A percentile compares a stretch with the other conserved stretches of the same genome.
Conservation (phyloP, 257 asterid genomes). For the Solanum medicagineum region DNA sequence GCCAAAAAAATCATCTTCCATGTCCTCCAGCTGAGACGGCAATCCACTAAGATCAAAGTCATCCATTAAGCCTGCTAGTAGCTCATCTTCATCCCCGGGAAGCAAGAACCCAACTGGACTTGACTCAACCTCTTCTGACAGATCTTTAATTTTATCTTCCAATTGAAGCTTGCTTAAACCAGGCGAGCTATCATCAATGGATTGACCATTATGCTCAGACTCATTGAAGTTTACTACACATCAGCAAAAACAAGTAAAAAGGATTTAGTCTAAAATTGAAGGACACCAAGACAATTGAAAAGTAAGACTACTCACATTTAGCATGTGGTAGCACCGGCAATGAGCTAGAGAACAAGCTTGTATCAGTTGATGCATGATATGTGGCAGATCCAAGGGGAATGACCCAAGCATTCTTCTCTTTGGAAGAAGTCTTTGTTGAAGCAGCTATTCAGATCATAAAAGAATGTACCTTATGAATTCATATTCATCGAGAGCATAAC, state of each 20-base stretch:
- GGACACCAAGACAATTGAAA: not conserved
- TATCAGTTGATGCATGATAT: conserved; percentile 46
- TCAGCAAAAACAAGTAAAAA: not conserved
- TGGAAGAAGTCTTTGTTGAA: conserved; percentile 9
- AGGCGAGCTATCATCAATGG: conserved; percentile 48
- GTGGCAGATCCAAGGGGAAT: conserved; percentile 37
- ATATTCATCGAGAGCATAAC: not conserved
- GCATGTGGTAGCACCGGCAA: conserved; percentile 54
- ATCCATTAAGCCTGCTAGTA: conserved; percentile 81
- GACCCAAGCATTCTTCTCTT: conserved; percentile 46
- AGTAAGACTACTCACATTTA: conserved; percentile 37
- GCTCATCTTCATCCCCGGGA: conserved; percentile 94
- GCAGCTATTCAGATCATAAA: not conserved
- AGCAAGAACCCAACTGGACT: conserved; percentile 41
- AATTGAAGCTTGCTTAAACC: conserved; percentile 26
- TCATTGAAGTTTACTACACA: conserved; percentile 50
- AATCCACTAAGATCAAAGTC: conserved; percentile 81
- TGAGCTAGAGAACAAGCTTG: conserved; percentile 83
- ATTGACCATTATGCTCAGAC: conserved; percentile 24
- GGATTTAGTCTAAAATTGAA: not conserved
- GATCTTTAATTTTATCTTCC: conserved; percentile 38
- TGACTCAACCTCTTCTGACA: conserved; percentile 38
- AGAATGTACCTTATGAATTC: not conserved
- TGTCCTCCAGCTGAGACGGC: conserved; percentile 88
- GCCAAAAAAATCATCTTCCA: conserved; percentile 94